Evolutionary conservation across 2,329 filamentous ascomycete species (phyloP).

Genomic region (Colletotrichum sidae): DNA sequence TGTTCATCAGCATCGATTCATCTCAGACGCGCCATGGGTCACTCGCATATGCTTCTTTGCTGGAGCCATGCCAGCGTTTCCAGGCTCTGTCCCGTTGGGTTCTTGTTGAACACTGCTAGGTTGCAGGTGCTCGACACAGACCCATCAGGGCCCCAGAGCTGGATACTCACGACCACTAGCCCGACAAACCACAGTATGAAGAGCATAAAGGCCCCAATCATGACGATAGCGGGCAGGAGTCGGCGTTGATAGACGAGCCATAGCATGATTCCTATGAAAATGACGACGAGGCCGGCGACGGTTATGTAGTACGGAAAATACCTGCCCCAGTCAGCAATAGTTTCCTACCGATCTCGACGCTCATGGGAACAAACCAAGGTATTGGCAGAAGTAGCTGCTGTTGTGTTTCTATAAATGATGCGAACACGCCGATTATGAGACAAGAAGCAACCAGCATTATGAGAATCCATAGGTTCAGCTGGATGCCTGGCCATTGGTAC

Average conservation of each 20-base stretch:
- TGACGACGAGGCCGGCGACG: slow-evolving; percentile 67
- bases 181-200: slow-evolving; percentile 77
- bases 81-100: slow-evolving; percentile 62
- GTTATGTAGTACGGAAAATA: slow-evolving; percentile 77
- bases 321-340: slow-evolving; percentile 51
- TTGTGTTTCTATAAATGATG: slow-evolving; percentile 70
- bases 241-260: slow-evolving; percentile 71
- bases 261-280: slow-evolving; percentile 75
- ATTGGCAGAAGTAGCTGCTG: slow-evolving; percentile 63
- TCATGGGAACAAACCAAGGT: slow-evolving; percentile 65
- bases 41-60: slow-evolving; percentile 73
- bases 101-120: slow-evolving; percentile 64
- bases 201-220: slow-evolving; percentile 73
- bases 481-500: slow-evolving; percentile 77
- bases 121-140: slow-evolving; percentile 71
- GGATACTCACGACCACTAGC: slow-evolving; percentile 69
- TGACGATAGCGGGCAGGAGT: slow-evolving; percentile 70
- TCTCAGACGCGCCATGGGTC: not conserved
- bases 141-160: slow-evolving; percentile 72
- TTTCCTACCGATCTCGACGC: slow-evolving; percentile 4
- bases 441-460: slow-evolving; percentile 71
- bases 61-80: slow-evolving; percentile 73
- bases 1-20: not conserved
- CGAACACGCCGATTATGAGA: slow-evolving; percentile 71
- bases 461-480: slow-evolving; percentile 76